Evolutionary conservation across 2,329 filamentous ascomycete genomes (phyloP).

Genomic region (Zelopaecilomyces penicillatus): DNA sequence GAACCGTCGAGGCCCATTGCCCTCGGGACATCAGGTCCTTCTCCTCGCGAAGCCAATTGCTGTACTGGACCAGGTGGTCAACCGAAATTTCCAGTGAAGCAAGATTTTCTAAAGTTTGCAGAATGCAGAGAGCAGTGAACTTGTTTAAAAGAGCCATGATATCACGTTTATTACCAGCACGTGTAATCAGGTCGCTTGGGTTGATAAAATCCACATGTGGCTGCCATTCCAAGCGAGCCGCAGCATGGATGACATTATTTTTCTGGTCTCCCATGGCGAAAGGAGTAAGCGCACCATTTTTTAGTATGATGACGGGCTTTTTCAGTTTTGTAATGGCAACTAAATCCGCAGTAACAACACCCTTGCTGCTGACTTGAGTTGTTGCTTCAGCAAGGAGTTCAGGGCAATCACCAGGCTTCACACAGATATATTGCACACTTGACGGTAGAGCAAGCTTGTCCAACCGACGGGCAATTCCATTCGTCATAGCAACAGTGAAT

Average conservation of each 20-base stretch:
- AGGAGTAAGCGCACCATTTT: background rate
- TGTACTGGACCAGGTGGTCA: background rate
- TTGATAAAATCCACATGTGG: conserved; percentile 3
- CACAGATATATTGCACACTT: conserved; percentile 1
- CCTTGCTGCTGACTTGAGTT: background rate
- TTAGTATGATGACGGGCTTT: background rate
- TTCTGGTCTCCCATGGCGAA: background rate
- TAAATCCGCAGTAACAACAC: background rate
- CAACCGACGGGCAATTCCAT: conserved; percentile 1
- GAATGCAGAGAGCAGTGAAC: background rate
- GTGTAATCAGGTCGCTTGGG: background rate
- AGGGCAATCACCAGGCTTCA: background rate
- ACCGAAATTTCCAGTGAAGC: background rate
- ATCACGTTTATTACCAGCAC: background rate
- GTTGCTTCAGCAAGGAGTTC: conserved; percentile 2
- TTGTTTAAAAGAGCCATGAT: background rate
- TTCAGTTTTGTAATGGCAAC: background rate
- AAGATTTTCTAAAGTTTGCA: conserved; percentile 1
- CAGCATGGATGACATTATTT: background rate
- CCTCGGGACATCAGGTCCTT: background rate
- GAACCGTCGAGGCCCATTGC: background rate
- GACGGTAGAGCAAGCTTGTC: conserved; percentile 3
- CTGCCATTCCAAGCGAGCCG: conserved; percentile 3
- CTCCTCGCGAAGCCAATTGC: conserved; percentile 5
- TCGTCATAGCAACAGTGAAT: conserved; percentile 1